These are phyloP conservation scores for Physocladia obscura DNA, from an alignment of 192 early-diverging fungal genomes.

Conservation along the genomic window DNA sequence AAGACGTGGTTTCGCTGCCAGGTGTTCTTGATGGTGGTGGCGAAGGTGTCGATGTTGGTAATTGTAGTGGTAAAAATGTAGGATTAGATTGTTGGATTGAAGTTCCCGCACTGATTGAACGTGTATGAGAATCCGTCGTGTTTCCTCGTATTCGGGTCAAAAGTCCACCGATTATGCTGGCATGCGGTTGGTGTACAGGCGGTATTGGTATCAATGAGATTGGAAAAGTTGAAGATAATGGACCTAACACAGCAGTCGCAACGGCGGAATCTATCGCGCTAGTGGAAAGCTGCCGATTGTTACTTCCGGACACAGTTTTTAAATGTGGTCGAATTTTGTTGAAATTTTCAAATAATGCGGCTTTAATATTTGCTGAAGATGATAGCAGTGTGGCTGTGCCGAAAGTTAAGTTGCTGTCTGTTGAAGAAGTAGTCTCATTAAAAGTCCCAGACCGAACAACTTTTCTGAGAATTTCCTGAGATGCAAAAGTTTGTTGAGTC, in stretches of 20 bases:
- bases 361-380: background rate
- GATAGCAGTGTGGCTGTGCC: background rate
- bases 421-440: background rate
- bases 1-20: background rate
- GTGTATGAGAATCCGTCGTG: background rate
- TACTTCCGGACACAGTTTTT: background rate
- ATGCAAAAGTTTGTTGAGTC: too few species aligned
- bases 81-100: background rate
- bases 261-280: background rate
- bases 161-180: conserved; percentile 1
- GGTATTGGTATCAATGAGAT: too few species aligned
- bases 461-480: too few species aligned
- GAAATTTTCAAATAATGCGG: background rate
- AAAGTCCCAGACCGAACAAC: background rate
- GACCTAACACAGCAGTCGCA: background rate
- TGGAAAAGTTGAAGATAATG: too few species aligned
- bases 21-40: background rate
- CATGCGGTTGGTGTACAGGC: background rate
- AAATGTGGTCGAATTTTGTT: conserved; percentile 1
- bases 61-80: background rate
- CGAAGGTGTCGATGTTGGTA: background rate
- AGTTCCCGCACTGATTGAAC: background rate
- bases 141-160: conserved; percentile 6
- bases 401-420: background rate
- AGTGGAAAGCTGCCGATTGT: background rate